Conservation (phyloP, 257 asterid species). For the Jacaranda copaia region DNA sequence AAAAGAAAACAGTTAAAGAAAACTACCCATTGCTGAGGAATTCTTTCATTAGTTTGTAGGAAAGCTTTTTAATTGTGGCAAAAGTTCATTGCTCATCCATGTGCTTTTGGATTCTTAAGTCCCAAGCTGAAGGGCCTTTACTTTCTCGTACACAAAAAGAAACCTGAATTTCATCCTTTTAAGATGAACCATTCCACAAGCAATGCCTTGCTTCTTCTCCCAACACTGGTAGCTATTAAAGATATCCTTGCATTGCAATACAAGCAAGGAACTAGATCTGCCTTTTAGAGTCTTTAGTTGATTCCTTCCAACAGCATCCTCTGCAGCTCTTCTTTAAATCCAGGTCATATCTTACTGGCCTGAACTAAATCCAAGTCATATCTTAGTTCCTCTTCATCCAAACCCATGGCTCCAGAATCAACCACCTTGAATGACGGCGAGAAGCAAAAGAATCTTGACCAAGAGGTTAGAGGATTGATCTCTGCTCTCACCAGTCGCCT, state of each 20-base stretch:
- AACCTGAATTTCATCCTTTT: background rate
- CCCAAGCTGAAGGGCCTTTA: slow-evolving; percentile 11
- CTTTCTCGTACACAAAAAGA: slow-evolving; percentile 3
- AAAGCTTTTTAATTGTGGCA: background rate
- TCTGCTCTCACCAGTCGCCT: slow-evolving; percentile 66
- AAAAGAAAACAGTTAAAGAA: background rate
- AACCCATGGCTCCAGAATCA: slow-evolving; percentile 51
- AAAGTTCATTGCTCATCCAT: background rate
- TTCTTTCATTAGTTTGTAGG: background rate
- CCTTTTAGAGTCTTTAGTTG: slow-evolving; percentile 28
- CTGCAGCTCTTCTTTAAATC: slow-evolving; percentile 34
- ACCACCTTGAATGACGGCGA: slow-evolving; percentile 39
- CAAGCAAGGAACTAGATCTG: slow-evolving; percentile 38
- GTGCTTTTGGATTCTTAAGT: background rate
- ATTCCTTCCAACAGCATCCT: slow-evolving; percentile 19
- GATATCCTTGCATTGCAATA: slow-evolving; percentile 50
- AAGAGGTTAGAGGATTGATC: slow-evolving; percentile 68
- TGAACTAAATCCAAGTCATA: background rate
- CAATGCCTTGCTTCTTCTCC: slow-evolving; percentile 48
- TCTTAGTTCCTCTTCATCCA: background rate
- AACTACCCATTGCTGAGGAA: background rate
- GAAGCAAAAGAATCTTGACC: slow-evolving; percentile 56
- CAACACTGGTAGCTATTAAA: slow-evolving; percentile 15
- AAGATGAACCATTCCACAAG: slow-evolving; percentile 50
- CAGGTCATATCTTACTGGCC: slow-evolving; percentile 15